Conservation (phyloP, 192 early-diverging fungal genomes). For the Backusella australiensis region DNA sequence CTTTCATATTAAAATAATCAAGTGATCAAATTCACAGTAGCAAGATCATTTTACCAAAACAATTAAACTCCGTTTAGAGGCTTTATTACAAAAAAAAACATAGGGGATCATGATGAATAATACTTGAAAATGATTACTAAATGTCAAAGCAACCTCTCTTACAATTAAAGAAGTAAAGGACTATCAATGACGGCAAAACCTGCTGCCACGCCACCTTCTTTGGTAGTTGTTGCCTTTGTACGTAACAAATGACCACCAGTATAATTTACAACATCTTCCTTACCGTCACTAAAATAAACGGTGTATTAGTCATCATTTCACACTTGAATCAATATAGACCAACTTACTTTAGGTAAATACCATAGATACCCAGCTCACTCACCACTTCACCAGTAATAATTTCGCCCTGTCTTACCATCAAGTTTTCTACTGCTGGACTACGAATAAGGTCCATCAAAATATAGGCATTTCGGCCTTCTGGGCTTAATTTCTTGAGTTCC, state of each 20-base stretch:
- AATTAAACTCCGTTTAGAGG: not conserved
- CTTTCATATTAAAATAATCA: not conserved
- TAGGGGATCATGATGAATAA: not conserved
- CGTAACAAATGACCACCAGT: constrained; percentile 87
- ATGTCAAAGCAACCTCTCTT: not conserved
- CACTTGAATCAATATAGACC: not conserved
- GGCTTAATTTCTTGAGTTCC: constrained; percentile 50
- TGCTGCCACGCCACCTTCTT: constrained; percentile 95
- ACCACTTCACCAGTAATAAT: constrained; percentile 72
- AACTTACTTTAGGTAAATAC: constrained; percentile 78
- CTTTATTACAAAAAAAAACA: not conserved
- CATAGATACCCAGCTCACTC: constrained; percentile 94
- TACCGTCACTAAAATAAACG: constrained; percentile 50
- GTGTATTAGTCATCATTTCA: not conserved
- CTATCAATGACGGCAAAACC: constrained; percentile 94
- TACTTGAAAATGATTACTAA: not conserved
- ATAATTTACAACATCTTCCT: constrained; percentile 65
- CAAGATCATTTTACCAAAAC: not conserved
- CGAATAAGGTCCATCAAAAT: constrained; percentile 97
- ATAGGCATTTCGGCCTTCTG: constrained; percentile 74
- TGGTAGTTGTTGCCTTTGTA: constrained; percentile 79
- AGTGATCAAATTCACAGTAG: not conserved
- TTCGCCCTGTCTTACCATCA: constrained; percentile 77
- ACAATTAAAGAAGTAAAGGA: constrained; percentile 53
- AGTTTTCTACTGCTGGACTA: constrained; percentile 67